These are phyloP conservation scores for Murraya koenigii DNA, from an alignment of 345 rosid species.

Conservation along the genomic window DNA sequence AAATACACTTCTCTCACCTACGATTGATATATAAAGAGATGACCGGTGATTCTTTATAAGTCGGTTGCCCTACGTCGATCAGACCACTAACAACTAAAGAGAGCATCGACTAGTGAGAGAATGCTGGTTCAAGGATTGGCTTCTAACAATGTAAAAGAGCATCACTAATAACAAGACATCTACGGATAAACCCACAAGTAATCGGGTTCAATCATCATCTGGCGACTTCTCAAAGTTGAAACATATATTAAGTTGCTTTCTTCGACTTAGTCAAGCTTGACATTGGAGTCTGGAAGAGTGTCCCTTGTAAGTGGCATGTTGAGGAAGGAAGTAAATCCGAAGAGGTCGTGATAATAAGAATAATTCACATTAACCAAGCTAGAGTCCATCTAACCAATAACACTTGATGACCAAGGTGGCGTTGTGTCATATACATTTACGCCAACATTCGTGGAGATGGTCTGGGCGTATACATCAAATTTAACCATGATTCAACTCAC, in stretches of 20 bases:
- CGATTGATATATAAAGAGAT: not conserved
- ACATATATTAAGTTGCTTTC: not conserved
- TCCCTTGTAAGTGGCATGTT: conserved; percentile 91
- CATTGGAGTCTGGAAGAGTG: conserved; percentile 89
- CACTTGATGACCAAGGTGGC: too few species aligned
- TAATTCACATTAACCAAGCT: too few species aligned
- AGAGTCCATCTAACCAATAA: too few species aligned
- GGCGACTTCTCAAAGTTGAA: conserved; percentile 13
- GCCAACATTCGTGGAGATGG: too few species aligned
- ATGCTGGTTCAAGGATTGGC: conserved; percentile 14
- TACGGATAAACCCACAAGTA: conserved; percentile 8
- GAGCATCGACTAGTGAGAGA: conserved; percentile 11
- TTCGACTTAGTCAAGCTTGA: conserved; percentile 75
- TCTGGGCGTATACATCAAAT: too few species aligned
- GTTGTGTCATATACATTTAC: too few species aligned
- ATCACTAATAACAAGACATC: conserved; percentile 14
- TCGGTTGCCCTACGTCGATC: not conserved
- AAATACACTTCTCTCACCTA: not conserved
- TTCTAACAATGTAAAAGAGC: conserved; percentile 10
- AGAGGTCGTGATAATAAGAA: too few species aligned
- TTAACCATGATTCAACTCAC: too few species aligned
- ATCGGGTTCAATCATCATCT: conserved; percentile 6
- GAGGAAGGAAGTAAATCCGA: conserved; percentile 84
- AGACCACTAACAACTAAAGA: conserved; percentile 13
- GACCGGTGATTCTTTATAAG: not conserved